Conservation (phyloP, 148 eudicot species). For the Polygonum aviculare region DNA sequence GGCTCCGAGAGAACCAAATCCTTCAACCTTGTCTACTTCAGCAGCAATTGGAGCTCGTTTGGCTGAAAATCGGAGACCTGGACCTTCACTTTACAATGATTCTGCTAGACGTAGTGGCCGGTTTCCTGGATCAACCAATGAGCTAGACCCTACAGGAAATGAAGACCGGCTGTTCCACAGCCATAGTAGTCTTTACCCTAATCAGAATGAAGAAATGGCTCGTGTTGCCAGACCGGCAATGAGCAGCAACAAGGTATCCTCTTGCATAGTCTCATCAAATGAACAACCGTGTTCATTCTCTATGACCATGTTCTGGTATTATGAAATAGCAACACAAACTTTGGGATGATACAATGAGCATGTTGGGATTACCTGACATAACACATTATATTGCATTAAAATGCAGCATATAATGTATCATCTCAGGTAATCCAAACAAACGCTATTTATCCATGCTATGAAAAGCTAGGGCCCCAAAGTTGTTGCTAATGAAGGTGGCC, state of each 20-base stretch:
- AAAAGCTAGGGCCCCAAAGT: too few relatives aligned
- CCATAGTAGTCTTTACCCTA: not conserved
- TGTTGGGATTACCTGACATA: too few relatives aligned
- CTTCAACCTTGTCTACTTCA: constrained; percentile 21
- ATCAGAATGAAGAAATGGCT: not conserved
- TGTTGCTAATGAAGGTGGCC: too few relatives aligned
- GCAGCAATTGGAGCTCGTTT: not conserved
- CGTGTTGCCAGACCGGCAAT: not conserved
- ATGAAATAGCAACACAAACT: too few relatives aligned
- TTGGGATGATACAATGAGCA: too few relatives aligned
- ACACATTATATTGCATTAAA: too few relatives aligned
- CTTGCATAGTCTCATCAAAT: not conserved
- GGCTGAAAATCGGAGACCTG: constrained; percentile 11
- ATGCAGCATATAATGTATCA: too few relatives aligned
- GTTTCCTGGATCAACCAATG: not conserved
- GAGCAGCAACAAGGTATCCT: not conserved
- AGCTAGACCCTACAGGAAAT: not conserved
- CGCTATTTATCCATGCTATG: too few relatives aligned
- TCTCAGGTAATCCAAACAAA: too few relatives aligned
- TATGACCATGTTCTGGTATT: too few relatives aligned
- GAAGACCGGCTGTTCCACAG: not conserved
- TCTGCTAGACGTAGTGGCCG: not conserved
- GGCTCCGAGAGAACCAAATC: constrained; percentile 23
- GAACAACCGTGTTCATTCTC: not conserved
- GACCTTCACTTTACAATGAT: constrained; percentile 8